Evolutionary conservation across 306 rosid species (phyloP), one percentile per base, ranked within the genome.

Genomic region (Fagus crenata): DNA sequence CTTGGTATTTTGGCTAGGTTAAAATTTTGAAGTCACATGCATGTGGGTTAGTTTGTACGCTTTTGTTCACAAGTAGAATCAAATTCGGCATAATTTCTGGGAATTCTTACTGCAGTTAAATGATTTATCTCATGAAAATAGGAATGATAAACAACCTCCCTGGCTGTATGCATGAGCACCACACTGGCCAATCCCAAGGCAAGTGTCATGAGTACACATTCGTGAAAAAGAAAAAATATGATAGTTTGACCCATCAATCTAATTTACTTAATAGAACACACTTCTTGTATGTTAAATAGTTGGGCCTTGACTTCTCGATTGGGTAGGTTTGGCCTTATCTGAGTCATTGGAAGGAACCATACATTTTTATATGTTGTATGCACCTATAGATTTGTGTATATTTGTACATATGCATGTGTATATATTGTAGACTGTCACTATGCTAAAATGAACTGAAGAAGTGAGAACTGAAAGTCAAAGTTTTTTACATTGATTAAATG

Each of bases 201-300:
- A 43, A 54, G 41, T 58, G 67, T 53, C 18, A 58, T 13, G 13
- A 65, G 11, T 76, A 1, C 11, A 36, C 14, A 22, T 65, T 8
- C 6, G 1, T 49, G 37, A 65, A 37, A 65, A 2, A 28, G 64
- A 28, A 58, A 35, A 63, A 33, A 33, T 32, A 3, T 8, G 64
- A 28, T 63, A 39, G 36, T 31, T 54, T 69, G 75, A 58, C 68
- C 12, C n/a, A 59, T 31, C 58, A 64, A 11, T 67, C 71, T 49
- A 31, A 49, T n/a, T 5, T 13, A 58, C 65, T 60, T 15, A 17
- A 63, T 65, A 28, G 40, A 32, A 15, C 67, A 60, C 39, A 33
- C 11, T 13, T 60, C 40, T 32, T 60, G 40, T 60, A 60, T 39
- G 71, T n/a, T 37, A 43, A 65, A 65, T 65, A 39, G 31, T 22